These are phyloP conservation scores for Borealophlyctis nickersoniae DNA, from an alignment of 192 early-diverging fungal species.

Conservation along the genomic window DNA sequence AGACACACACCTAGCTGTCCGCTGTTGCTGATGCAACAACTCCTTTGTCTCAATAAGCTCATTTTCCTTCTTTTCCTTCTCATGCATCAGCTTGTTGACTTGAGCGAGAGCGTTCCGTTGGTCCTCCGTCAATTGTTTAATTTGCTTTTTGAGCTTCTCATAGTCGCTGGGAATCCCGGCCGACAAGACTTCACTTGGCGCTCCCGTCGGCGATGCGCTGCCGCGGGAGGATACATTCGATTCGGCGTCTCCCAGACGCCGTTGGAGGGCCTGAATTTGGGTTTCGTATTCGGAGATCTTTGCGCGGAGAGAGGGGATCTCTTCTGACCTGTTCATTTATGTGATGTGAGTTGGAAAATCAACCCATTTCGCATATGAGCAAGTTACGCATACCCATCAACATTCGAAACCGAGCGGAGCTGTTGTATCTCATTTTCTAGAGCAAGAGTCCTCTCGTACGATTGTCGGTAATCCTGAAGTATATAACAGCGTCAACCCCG, in stretches of 20 bases:
- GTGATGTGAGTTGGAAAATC: no score
- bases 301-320: slow-evolving; percentile 1
- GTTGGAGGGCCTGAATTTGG: slow-evolving; percentile 13
- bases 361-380: no score
- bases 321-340: no score
- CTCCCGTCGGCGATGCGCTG: background rate
- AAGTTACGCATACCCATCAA: slow-evolving; percentile 24
- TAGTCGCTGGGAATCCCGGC: slow-evolving; percentile 4
- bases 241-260: slow-evolving; percentile 27
- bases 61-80: slow-evolving; percentile 56
- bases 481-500: background rate
- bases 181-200: background rate
- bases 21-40: slow-evolving; percentile 48
- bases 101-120: slow-evolving; percentile 31
- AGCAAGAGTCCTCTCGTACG: slow-evolving; percentile 50
- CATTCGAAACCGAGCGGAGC: slow-evolving; percentile 28
- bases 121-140: slow-evolving; percentile 15
- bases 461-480: slow-evolving; percentile 47
- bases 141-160: slow-evolving; percentile 31
- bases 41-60: slow-evolving; percentile 53
- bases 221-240: slow-evolving; percentile 4
- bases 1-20: slow-evolving; percentile 25
- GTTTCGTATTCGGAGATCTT: slow-evolving; percentile 14
- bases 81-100: slow-evolving; percentile 44
- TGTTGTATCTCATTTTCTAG: slow-evolving; percentile 48